Base-by-base conservation (phyloP, 2,329 filamentous ascomycete species). In the Macrophomina tecta region DNA sequence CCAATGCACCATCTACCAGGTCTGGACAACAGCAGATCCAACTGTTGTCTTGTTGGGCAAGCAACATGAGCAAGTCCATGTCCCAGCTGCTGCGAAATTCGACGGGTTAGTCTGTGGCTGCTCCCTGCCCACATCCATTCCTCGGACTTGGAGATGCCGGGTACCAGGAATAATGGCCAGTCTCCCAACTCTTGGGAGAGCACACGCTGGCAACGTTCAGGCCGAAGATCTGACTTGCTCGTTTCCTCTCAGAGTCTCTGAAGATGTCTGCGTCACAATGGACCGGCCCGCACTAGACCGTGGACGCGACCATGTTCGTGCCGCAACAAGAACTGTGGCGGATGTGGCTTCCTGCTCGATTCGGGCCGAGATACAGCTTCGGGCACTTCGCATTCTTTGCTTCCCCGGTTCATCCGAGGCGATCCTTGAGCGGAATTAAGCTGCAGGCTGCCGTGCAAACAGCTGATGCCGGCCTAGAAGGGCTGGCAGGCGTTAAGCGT, bases 401-500 rank as follows among this genome's bases (percentile, higher is more conserved):
- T 49, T 28, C 1, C 23, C 23, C 23, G 23, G 23, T 23, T 28
- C n/a, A 14, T 28, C n/a, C 5, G 12, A 6, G 16, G 8, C 46
- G 46, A 45, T 5, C 7, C 16, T 16, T 12, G 30, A 6, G 18
- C 52, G 5, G 52, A 55, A 12, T n/a, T 38, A 11, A 18, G 36
- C 52, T 55, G 52, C 52, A 55, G 52, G 16, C 32, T 55, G n/a
- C 52, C 52, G 52, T 23, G 52, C 7, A 40, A 4, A 40, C 52
- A 6, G 23, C 23, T 23, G 23, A 23, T 2, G 23, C 23, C 23
- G 23, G 23, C 23, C 2, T 23, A 23, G 34, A 38, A n/a, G 36
- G 36, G 14, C 34, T 8, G 23, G 34, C 28, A 12, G 7, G 55
- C 18, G 36, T 9, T 38, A 45, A 11, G 36, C 34, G 18, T 11